A percentile compares a stretch with the other conserved stretches of the same genome.
These are phyloP conservation scores for Aspergillus floridensis DNA, from an alignment of 2,329 filamentous ascomycete genomes.

Conservation along the genomic window DNA sequence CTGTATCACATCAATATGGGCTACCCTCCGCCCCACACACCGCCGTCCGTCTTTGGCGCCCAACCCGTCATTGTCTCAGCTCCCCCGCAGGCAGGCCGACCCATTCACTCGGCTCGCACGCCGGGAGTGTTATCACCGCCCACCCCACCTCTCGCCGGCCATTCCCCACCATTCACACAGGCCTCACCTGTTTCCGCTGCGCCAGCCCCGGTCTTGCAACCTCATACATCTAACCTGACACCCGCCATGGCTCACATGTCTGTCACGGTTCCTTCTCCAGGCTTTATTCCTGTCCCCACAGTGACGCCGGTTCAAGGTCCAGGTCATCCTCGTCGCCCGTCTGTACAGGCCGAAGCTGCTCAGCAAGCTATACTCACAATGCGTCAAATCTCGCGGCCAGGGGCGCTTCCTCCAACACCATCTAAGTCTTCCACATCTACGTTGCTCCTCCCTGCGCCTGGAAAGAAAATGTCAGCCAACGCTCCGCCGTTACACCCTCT, in stretches of 20 bases:
- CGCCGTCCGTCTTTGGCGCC: not conserved
- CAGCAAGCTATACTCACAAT: not conserved
- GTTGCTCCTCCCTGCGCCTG: conserved; percentile 37
- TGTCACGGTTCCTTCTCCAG: not conserved
- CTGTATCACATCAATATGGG: conserved; percentile 1
- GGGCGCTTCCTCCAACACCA: not conserved
- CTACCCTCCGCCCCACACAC: not conserved
- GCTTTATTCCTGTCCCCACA: not conserved
- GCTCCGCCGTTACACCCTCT: conserved; percentile 44
- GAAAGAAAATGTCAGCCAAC: conserved; percentile 35
- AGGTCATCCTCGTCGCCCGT: not conserved
- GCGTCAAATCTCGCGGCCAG: not conserved
- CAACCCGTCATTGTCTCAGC: not conserved
- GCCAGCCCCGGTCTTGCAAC: not conserved
- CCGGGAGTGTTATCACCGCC: not conserved
- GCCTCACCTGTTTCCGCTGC: not conserved
- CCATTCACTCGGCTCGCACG: not conserved
- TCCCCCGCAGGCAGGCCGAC: not conserved
- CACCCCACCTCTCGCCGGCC: not conserved
- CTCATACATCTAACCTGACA: not conserved
- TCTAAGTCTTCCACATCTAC: not conserved
- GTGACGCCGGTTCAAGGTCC: not conserved
- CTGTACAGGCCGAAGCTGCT: not conserved
- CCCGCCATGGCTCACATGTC: not conserved
- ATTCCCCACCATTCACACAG: conserved; percentile 2